phyloP scores from a whole-genome alignment of 768 basidiomycete species.

The Mycena epipterygia region DNA sequence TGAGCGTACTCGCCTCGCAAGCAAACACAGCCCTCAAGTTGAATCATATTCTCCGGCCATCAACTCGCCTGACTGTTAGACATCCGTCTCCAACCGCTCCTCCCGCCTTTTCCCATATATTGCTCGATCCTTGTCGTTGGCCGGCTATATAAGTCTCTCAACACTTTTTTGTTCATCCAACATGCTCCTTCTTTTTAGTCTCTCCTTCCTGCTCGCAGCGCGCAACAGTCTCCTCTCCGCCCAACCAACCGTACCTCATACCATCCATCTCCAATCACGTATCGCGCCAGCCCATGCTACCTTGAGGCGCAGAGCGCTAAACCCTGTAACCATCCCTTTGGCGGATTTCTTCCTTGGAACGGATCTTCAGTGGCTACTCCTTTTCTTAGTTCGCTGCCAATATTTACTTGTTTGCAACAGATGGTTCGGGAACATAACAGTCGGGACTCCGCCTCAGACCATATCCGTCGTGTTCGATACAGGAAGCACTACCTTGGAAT shows the following conservation, averaged over 20 bases:
- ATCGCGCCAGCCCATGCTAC: conserved; percentile 29
- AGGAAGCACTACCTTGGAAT: conserved; percentile 50
- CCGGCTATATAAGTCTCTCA: no score
- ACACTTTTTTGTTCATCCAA: not conserved
- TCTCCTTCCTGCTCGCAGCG: conserved; percentile 14
- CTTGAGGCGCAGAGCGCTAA: conserved; percentile 51
- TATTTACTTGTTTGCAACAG: conserved; percentile 41
- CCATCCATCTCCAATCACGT: conserved; percentile 32
- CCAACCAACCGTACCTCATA: conserved; percentile 23
- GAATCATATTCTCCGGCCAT: no score
- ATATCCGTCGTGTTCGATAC: conserved; percentile 71
- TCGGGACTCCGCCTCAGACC: conserved; percentile 68
- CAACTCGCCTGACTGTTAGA: no score
- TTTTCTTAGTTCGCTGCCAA: conserved; percentile 4
- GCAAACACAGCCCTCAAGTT: no score
- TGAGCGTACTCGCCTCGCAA: no score
- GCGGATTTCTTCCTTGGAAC: conserved; percentile 69
- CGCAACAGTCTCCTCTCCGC: not conserved
- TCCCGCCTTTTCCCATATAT: no score
- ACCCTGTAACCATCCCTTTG: conserved; percentile 58
- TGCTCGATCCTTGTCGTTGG: no score
- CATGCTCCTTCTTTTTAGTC: conserved; percentile 26
- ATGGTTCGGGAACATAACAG: conserved; percentile 67
- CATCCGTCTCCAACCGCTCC: no score
- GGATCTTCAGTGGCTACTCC: conserved; percentile 67